These are phyloP conservation scores for Trichosanthes cucumerina DNA, from an alignment of 306 rosid species.

Conservation along the genomic window DNA sequence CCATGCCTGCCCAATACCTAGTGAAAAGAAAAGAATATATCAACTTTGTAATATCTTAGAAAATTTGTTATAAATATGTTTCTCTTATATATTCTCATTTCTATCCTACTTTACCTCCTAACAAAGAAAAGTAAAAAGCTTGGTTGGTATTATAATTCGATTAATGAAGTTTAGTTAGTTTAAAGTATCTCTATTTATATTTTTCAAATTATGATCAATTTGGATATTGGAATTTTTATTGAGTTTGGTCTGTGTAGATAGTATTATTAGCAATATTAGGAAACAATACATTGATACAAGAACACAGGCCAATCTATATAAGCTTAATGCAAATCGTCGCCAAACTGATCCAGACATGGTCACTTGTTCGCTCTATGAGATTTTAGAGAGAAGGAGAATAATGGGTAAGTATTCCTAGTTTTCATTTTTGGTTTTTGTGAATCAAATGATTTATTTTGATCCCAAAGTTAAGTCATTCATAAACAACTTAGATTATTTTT, in stretches of 20 bases:
- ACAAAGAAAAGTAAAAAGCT: background rate
- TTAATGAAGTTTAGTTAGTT: no score
- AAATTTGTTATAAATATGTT: background rate
- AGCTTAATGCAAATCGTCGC: background rate
- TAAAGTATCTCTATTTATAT: no score
- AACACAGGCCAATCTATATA: background rate
- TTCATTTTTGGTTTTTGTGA: no score
- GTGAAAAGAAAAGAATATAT: background rate
- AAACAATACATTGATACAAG: slow-evolving; percentile 2
- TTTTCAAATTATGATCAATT: background rate
- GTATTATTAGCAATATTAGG: slow-evolving; percentile 1
- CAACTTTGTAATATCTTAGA: background rate
- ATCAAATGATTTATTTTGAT: background rate
- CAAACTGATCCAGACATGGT: background rate
- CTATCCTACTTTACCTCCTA: background rate
- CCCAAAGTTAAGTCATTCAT: no score
- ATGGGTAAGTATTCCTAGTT: background rate
- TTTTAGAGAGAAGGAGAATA: background rate
- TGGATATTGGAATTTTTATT: background rate
- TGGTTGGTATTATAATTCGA: no score
- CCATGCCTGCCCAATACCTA: background rate
- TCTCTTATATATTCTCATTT: background rate
- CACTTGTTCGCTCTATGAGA: background rate
- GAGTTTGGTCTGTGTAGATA: background rate
- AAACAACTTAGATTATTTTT: no score